Conservation (phyloP, 2,329 filamentous ascomycete species). For the Cercospora beticola region DNA sequence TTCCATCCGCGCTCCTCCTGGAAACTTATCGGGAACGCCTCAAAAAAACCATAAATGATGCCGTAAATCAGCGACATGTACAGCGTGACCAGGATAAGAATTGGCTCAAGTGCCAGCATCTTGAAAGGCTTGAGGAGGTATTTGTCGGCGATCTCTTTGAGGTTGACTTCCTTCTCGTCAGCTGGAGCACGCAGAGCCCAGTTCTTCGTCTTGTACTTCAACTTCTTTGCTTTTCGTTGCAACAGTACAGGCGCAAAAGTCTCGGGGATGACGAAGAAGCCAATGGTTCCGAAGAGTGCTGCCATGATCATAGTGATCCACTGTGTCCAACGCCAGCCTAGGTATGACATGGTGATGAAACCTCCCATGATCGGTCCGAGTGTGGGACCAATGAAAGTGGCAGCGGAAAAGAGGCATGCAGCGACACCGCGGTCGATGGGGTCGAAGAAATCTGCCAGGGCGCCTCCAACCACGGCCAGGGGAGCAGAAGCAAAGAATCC, state of each 20-base stretch:
- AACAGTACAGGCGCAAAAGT: conserved; percentile 48
- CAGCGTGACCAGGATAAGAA: conserved; percentile 49
- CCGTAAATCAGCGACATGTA: conserved; percentile 37
- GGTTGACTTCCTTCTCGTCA: conserved; percentile 44
- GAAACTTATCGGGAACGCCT: conserved; percentile 35
- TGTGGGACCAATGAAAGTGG: conserved; percentile 32
- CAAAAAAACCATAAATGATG: conserved; percentile 35
- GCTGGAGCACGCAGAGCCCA: conserved; percentile 37
- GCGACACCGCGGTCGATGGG: conserved; percentile 32
- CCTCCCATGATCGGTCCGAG: conserved; percentile 30
- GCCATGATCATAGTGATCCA: conserved; percentile 43
- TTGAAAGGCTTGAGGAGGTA: conserved; percentile 51
- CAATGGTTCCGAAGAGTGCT: conserved; percentile 45
- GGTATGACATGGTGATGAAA: conserved; percentile 30
- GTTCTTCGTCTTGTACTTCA: conserved; percentile 55
- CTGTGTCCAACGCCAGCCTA: conserved; percentile 36
- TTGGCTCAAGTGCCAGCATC: conserved; percentile 43
- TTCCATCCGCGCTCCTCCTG: conserved; percentile 30
- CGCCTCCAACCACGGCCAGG: conserved; percentile 49
- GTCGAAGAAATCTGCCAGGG: conserved; percentile 31
- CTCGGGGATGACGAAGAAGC: conserved; percentile 51
- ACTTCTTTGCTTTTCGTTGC: conserved; percentile 49
- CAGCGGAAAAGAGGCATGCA: conserved; percentile 28
- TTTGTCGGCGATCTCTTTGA: conserved; percentile 51
- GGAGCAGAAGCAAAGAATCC: conserved; percentile 55